phyloP scores from a whole-genome alignment of 352 stramenopile genomes.

The Phytophthora nicotianae region DNA sequence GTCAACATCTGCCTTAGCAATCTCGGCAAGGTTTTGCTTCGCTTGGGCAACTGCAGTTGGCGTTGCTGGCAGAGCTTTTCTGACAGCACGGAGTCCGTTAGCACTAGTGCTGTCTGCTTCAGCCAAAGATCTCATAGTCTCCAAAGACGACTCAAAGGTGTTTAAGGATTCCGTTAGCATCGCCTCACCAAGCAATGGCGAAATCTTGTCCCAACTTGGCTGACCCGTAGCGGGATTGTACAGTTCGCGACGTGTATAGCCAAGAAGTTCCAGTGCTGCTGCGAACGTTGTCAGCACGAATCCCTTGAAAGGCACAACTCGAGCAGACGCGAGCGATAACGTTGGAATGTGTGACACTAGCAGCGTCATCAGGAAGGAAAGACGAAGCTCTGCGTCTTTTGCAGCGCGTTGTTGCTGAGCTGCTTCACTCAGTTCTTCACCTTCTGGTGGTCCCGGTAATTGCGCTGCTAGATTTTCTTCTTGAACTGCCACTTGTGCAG shows the following conservation, averaged over 20 bases:
- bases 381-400: slow-evolving; percentile 64
- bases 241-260: slow-evolving; percentile 39
- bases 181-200: slow-evolving; percentile 46
- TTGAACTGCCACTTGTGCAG: slow-evolving; percentile 55
- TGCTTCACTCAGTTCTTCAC: slow-evolving; percentile 31
- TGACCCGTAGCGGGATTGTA: slow-evolving; percentile 63
- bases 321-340: slow-evolving; percentile 43
- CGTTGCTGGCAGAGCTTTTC: slow-evolving; percentile 26
- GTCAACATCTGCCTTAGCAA: slow-evolving; percentile 61
- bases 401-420: slow-evolving; percentile 28
- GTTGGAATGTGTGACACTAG: slow-evolving; percentile 58
- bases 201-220: slow-evolving; percentile 70
- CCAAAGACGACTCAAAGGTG: slow-evolving; percentile 32
- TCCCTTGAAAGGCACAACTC: slow-evolving; percentile 68
- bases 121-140: slow-evolving; percentile 13
- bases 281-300: slow-evolving; percentile 57
- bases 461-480: slow-evolving; percentile 66
- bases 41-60: slow-evolving; percentile 24
- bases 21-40: slow-evolving; percentile 54
- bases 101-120: slow-evolving; percentile 26
- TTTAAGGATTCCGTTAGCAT: slow-evolving; percentile 39
- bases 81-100: slow-evolving; percentile 14
- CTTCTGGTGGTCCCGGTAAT: slow-evolving; percentile 39
- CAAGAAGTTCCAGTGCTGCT: slow-evolving; percentile 52
- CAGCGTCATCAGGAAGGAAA: slow-evolving; percentile 58